These are phyloP conservation scores for Casaregolazyma suthepensis DNA, from an alignment of 1,139 yeast species.

Conservation along the genomic window DNA sequence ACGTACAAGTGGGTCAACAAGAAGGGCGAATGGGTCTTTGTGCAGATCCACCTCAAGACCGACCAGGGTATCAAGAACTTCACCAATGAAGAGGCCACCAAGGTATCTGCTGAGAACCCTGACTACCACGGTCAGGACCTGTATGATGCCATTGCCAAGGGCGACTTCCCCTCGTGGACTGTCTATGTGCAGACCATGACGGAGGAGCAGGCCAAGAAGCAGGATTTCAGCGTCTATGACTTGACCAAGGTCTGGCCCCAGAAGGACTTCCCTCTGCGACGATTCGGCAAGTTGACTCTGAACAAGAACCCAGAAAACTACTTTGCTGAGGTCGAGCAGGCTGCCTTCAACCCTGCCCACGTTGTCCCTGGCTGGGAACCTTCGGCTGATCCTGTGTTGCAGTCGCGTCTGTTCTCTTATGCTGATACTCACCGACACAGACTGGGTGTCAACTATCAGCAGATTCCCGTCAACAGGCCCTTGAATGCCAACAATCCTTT, in stretches of 20 bases:
- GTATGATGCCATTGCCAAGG: slow-evolving; percentile 51
- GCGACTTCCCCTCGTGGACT: slow-evolving; percentile 60
- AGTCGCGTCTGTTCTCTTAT: slow-evolving; percentile 77
- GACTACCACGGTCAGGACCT: slow-evolving; percentile 57
- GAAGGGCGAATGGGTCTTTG: slow-evolving; percentile 59
- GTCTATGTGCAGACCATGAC: slow-evolving; percentile 69
- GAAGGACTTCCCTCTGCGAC: slow-evolving; percentile 65
- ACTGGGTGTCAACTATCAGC: slow-evolving; percentile 63
- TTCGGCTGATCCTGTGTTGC: slow-evolving; percentile 82
- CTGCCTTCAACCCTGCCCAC: slow-evolving; percentile 78
- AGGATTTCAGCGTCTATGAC: slow-evolving; percentile 51
- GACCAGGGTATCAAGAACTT: slow-evolving; percentile 60
- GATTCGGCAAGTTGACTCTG: slow-evolving; percentile 62
- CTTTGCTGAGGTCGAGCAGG: slow-evolving; percentile 78
- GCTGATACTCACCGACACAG: slow-evolving; percentile 74
- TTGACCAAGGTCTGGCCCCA: slow-evolving; percentile 81
- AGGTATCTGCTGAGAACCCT: slow-evolving; percentile 54
- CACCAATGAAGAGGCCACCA: slow-evolving; percentile 51
- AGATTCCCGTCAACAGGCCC: slow-evolving; percentile 66
- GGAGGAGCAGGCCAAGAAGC: slow-evolving; percentile 57
- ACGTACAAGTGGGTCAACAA: slow-evolving; percentile 64
- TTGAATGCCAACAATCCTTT: slow-evolving; percentile 32
- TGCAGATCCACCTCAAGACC: slow-evolving; percentile 57
- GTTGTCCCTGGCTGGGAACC: slow-evolving; percentile 81
- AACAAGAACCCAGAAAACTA: slow-evolving; percentile 72